Conservation (phyloP, 139 green algal genomes). For the Tetradesmus lagerheimii region DNA sequence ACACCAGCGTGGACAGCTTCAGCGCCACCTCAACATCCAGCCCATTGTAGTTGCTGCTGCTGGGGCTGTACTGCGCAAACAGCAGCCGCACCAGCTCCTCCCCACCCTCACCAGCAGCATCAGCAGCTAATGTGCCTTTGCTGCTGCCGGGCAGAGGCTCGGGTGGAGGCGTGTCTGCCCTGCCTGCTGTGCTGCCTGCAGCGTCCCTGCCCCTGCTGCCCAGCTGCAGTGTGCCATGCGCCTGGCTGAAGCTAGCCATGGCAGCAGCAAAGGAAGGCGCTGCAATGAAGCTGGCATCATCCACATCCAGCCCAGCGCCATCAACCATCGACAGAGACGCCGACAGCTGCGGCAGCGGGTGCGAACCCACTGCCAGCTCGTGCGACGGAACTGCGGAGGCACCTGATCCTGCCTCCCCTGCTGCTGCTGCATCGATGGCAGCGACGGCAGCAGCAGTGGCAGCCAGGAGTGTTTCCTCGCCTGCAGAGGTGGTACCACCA, state of each 20-base stretch:
- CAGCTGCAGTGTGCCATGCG: neutral
- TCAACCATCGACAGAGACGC: neutral
- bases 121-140: neutral
- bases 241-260: constrained; percentile 7
- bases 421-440: neutral
- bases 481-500: neutral
- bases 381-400: neutral
- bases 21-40: constrained; percentile 78
- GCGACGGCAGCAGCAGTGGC: neutral
- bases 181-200: constrained; percentile 7
- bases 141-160: neutral
- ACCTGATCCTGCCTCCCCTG: neutral
- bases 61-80: constrained; percentile 58
- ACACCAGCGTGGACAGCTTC: constrained; percentile 77
- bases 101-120: neutral
- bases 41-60: constrained; percentile 62
- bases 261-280: constrained; percentile 28
- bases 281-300: constrained; percentile 40
- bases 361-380: neutral
- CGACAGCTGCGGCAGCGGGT: neutral
- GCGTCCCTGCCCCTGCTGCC: neutral
- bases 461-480: neutral
- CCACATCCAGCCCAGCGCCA: constrained; percentile 3
- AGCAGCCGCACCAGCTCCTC: constrained; percentile 56
- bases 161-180: neutral